Evolutionary conservation across 139 green algal species (phyloP).

Genomic region (Coelastrella sp.): DNA sequence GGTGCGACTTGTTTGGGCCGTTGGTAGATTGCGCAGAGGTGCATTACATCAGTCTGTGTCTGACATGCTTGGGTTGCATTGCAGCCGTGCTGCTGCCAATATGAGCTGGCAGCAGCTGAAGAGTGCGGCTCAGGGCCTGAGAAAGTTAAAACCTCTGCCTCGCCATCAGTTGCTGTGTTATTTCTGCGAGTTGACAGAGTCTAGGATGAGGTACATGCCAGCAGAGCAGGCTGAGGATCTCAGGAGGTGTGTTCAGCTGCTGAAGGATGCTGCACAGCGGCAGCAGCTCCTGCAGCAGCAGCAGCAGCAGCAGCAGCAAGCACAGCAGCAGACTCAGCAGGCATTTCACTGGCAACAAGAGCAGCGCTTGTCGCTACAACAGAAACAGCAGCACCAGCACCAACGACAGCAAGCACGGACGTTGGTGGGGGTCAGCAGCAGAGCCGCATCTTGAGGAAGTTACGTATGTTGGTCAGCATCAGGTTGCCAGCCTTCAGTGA

Average conservation of each 20-base stretch:
- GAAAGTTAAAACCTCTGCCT: not conserved
- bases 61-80: conserved; percentile 17
- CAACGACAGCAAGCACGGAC: not conserved
- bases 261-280: conserved; percentile 1
- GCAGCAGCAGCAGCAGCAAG: conserved; percentile 1
- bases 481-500: too few species aligned
- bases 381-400: not conserved
- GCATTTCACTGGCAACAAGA: not conserved
- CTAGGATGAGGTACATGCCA: conserved; percentile 18
- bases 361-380: too few species aligned
- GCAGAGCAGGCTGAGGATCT: not conserved
- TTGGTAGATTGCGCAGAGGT: not conserved
- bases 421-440: not conserved
- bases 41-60: not conserved
- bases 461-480: too few species aligned
- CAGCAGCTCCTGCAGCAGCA: not conserved
- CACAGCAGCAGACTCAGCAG: conserved; percentile 11
- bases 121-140: not conserved
- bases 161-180: not conserved
- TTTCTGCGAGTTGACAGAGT: not conserved
- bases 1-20: conserved; percentile 20
- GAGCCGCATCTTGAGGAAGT: too few species aligned
- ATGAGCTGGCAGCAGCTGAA: conserved; percentile 24
- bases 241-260: not conserved
- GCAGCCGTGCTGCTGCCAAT: conserved; percentile 11